Percentiles rank a stretch among this genome's conserved stretches.
phyloP scores from a whole-genome alignment of 805 yeast genomes.

The Suhomyces xylopsoci region DNA sequence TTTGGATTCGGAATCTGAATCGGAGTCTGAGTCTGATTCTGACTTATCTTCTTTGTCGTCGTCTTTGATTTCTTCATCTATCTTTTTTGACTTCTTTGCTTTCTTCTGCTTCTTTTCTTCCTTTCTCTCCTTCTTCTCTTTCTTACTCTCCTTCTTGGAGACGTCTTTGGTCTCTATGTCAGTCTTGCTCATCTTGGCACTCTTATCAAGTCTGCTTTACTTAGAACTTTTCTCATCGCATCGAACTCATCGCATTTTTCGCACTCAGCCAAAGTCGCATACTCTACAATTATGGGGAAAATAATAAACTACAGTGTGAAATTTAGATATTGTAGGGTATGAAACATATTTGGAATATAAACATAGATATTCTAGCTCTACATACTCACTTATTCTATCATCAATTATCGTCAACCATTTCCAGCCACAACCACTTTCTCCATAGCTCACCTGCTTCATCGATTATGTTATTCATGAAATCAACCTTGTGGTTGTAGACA shows the following conservation, averaged over 20 bases:
- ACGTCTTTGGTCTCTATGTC: background rate
- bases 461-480: slow-evolving; percentile 70
- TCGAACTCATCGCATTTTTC: slow-evolving; percentile 6
- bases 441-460: slow-evolving; percentile 82
- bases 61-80: slow-evolving; percentile 10
- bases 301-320: background rate
- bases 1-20: slow-evolving; percentile 6
- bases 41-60: slow-evolving; percentile 8
- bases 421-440: slow-evolving; percentile 73
- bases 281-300: background rate
- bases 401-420: slow-evolving; percentile 32
- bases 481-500: slow-evolving; percentile 42
- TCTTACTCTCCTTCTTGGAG: slow-evolving; percentile 13
- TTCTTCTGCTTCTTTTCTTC: slow-evolving; percentile 32
- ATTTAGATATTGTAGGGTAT: background rate
- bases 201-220: background rate
- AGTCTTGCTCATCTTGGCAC: background rate
- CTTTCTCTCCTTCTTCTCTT: slow-evolving; percentile 23
- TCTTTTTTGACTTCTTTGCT: slow-evolving; percentile 7
- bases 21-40: slow-evolving; percentile 3
- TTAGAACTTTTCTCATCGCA: background rate
- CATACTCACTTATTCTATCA: background rate
- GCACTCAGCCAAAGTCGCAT: background rate
- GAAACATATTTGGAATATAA: background rate
- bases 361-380: background rate